Evolutionary conservation across 2,329 filamentous ascomycete species (phyloP), one percentile per base, ranked within the genome.

Genomic region (Colletotrichum magnum): DNA sequence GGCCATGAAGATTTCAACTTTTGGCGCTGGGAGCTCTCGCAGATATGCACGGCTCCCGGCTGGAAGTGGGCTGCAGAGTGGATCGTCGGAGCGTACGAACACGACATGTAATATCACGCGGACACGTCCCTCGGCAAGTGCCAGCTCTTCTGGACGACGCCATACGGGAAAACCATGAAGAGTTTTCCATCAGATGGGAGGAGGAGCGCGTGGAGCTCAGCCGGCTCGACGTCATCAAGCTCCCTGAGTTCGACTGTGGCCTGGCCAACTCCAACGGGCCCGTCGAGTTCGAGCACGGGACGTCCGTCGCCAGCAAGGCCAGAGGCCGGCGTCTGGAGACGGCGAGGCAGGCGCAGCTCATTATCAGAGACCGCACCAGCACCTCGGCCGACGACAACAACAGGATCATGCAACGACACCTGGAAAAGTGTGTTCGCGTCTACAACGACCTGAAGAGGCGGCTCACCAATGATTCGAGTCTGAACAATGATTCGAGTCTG

Each of bases 391-490:
- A 57, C 28, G 4, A 1, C 3, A 57, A 57, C 54, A 57, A 57
- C 32, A 41, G 15, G 28, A 21, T 57, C 28, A 24, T 5, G 28
- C 28, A 57, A 32, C 28, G 54, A 21, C 16, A 41, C 21, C 21
- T 57, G 18, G 54, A 57, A 21, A 21, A 21, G 12, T 57, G 54
- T 36, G n/a, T 57, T 15, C 28, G 54, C 13, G 54, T 57, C 12
- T 57, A 57, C 54, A 45, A 57, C n/a, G 28, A 57, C 28, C 32
- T 57, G 5, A 57, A 26, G 54, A 57, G 54, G 6, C 16, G 39
- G 18, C 15, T 15, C 2, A 12, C 15, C 15, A 13, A 16, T 1
- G 10, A 41, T 43, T 13, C 13, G 1, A 7, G 9, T 12, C 6
- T 41, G 5, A 5, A 21, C 15, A 13, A 16, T 1, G 10, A 41